Evolutionary conservation across 2,329 filamentous ascomycete genomes (phyloP), one percentile per base, ranked within the genome.

Genomic region (Pestalotiopsis sp.): DNA sequence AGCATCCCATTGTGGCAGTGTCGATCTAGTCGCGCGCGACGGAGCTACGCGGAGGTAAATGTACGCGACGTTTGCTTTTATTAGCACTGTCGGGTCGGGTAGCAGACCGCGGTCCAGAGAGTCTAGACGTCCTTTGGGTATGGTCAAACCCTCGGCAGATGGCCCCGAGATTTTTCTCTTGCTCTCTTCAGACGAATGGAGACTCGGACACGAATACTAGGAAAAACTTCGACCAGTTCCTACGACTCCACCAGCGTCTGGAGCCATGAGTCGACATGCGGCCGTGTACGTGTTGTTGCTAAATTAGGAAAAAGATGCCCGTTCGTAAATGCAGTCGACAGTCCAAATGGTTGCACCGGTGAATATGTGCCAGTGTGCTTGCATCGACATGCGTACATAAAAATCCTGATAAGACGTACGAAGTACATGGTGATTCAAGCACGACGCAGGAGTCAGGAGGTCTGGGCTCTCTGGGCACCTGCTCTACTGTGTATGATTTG

Each of bases 1-100:
- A 13, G 55, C 12, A 13, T 6, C 20, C 59, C 59, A 62, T 62
- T 39, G 59, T 62, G 59, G 59, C 59, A 62, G 59, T 62, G 59
- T 39, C n/a, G 13, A 2, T 36, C 5, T 62, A 62, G 59, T 62
- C 27, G 59, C 12, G 23, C 25, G 27, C 58, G 13, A 36, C 27
- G n/a, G 27, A 13, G 27, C 38, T 20, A 36, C 17, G 17, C n/a
- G 31, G 36, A n/a, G 55, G 45, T 52, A 52, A 59, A 9, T 36
- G 31, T 36, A 36, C 31, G 6, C 31, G 31, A 36, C 31, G 31
- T 36, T 36, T 36, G 31, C 31, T 36, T 36, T 9, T 36, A 36
- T 36, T 36, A 36, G 31, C 31, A 36, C 31, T 36, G 31, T 36
- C 31, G 31, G 31, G 31, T 36, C 31, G 31, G 45, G 20, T 52